Base-by-base conservation (phyloP, 2,329 filamentous ascomycete species). In the Claviceps digitariae region DNA sequence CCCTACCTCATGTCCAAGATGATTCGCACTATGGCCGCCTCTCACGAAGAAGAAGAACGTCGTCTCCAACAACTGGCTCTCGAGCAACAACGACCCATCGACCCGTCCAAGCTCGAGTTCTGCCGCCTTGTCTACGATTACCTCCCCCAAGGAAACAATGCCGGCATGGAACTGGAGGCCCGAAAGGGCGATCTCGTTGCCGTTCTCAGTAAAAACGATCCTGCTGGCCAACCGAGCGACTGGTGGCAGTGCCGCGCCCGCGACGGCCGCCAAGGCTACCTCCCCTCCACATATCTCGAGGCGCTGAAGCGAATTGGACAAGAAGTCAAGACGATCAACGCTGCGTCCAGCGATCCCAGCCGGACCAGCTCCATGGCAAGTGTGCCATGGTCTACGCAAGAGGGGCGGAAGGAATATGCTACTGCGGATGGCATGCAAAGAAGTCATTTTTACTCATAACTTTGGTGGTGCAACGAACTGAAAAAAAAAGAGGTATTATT, bases 1-100 rank as follows among this genome's bases (percentile, higher is more conserved):
- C 93, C 93, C 6, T 98, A 95, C 67, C 77, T 98, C 49, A 96
- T 98, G 90, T 85, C 87, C 70, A 98, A 96, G 72, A 81, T 95
- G 60, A 97, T 98, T 67, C 84, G 83, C 64, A 78, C 87, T 1
- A 77, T 98, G 41, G 89, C 90, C 17, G 81, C 85, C 38, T 85
- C 83, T 5, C 87, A 93, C 63, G 89, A 96, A 69, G 87, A 91
- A 63, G 87, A 94, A 63, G 82, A 89, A 67, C 75, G 72, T 52
- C 73, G 75, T 55, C 74, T 75, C 49, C 69, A 74, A 56, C 65
- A 76, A 56, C 72, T 79, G 56, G 71, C 76, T 25, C 72, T 77
- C 3, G 71, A 79, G 36, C 67, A 70, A 57, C 71, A 70, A 47
- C 71, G 78, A 52, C 74, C 81, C 2, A 72, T 96, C 54, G 93